Evolutionary conservation across 495 filamentous ascomycete species (phyloP), one percentile per base, ranked within the genome.

Genomic region (Patellaria atrata): DNA sequence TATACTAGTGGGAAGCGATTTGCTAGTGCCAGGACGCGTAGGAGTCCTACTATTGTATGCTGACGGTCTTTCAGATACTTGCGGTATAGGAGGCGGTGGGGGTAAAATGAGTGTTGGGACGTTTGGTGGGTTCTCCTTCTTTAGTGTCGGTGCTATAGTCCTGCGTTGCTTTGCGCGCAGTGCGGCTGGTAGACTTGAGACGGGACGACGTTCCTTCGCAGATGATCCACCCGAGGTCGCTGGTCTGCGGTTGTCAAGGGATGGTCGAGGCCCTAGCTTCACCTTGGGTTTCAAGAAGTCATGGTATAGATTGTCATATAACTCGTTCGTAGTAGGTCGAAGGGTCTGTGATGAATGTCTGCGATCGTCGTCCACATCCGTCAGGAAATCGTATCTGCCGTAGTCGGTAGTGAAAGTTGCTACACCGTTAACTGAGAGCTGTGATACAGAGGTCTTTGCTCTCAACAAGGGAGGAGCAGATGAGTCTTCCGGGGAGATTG

Each of bases 1-100:
- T 37, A 62, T 37, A 27, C 59, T 61, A 34, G 45, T 49, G 13
- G 53, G 49, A 54, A 50, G 54, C 15, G 68, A 67, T 22, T 71
- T 69, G 40, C 68, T 69, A 17, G 70, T 60, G 54, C 50, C 43
- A 26, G 44, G 59, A 59, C 39, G 60, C 58, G 38, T 77, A 63
- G 8, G 75, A 77, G 30, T 75, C n/a, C n/a, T n/a, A n/a, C n/a
- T n/a, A n/a, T n/a, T n/a, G n/a, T n/a, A n/a, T 67, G 25, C 27
- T 10, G 34, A n/a, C 5, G 47, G 19, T 21, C 54, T 48, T 9
- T 55, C 51, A 1, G 53, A 53, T 7, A 50, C 35, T 24, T 48
- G 27, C 3, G 56, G 57, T 7, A 59, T 47, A 9, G 57, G 55
- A 11, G 56, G 55, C n/a, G 57, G 57, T 14, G 44, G 30, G 7